Evolutionary conservation across 805 yeast genomes (phyloP), one percentile per base, ranked within the genome.

Genomic region (Torulaspora microellipsoides): DNA sequence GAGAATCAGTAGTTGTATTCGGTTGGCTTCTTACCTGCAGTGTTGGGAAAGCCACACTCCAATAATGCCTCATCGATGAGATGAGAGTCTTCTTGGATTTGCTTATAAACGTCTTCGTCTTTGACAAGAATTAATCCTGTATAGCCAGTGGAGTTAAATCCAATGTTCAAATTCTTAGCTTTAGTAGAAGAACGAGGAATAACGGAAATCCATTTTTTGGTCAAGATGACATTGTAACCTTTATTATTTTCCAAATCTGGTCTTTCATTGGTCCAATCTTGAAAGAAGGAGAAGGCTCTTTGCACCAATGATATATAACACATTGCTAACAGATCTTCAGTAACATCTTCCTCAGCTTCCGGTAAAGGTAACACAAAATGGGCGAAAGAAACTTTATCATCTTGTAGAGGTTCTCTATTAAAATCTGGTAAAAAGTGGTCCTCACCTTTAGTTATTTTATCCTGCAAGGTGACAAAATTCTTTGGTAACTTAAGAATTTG

Each of bases 191-290:
- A 69, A 56, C 97, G 76, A 13, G 99, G 98, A n/a, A 89, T 82
- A 15, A 85, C 63, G 77, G 89, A 77, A 67, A 91, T 77, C 86
- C 93, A 91, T 41, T 79, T 75, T 38, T 80, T 79, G 37, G 95
- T 88, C 75, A 91, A 78, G 34, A 88, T 67, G 29, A 90, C 79
- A 60, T 91, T 91, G 64, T 86, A 91, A 31, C 91, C 83, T 38
- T 81, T 68, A 34, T 70, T 69, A 23, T 67, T 59, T 12, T 43
- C 17, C 31, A 47, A 31, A 14, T 51, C 51, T 15, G 59, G 58
- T 35, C 46, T 49, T 47, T 56, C 64, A 39, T 52, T 52, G 27
- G 53, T 40, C 67, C 68, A 65, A 46, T 82, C 83, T 59, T 80
- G 79, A 58, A 80, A 73, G 12, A 80, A 75, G 2, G 90, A 82